phyloP scores from a whole-genome alignment of 306 rosid species.

The Dryas drummondii region DNA sequence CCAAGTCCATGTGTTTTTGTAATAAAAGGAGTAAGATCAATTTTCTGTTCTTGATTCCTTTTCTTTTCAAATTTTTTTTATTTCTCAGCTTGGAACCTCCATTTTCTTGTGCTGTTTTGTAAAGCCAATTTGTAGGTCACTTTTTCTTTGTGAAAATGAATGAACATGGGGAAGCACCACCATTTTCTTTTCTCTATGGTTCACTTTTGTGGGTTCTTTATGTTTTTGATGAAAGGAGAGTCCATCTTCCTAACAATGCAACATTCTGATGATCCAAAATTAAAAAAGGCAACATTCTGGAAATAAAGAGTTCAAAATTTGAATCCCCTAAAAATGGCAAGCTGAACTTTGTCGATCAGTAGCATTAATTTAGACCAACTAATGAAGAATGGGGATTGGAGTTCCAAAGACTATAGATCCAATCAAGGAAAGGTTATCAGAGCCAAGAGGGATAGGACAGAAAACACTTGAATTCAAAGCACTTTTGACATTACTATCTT shows the following conservation, averaged over 20 bases:
- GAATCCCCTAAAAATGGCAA: too few species aligned
- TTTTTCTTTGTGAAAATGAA: conserved; percentile 21
- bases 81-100: conserved; percentile 14
- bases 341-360: too few species aligned
- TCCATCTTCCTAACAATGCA: conserved; percentile 10
- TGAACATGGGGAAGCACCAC: conserved; percentile 15
- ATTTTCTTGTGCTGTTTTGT: conserved; percentile 24
- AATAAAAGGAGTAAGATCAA: conserved; percentile 35
- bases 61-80: neutral
- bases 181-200: neutral
- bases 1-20: conserved; percentile 4
- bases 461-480: too few species aligned
- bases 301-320: too few species aligned
- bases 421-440: too few species aligned
- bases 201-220: neutral
- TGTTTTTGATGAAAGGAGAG: neutral
- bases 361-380: too few species aligned
- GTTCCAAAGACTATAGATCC: too few species aligned
- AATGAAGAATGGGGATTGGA: too few species aligned
- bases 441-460: too few species aligned
- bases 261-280: neutral
- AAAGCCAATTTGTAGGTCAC: conserved; percentile 23
- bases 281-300: too few species aligned
- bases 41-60: conserved; percentile 15
- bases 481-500: too few species aligned